Evolutionary conservation across 768 basidiomycete species (phyloP).

Genomic region (Crepidotus variabilis): DNA sequence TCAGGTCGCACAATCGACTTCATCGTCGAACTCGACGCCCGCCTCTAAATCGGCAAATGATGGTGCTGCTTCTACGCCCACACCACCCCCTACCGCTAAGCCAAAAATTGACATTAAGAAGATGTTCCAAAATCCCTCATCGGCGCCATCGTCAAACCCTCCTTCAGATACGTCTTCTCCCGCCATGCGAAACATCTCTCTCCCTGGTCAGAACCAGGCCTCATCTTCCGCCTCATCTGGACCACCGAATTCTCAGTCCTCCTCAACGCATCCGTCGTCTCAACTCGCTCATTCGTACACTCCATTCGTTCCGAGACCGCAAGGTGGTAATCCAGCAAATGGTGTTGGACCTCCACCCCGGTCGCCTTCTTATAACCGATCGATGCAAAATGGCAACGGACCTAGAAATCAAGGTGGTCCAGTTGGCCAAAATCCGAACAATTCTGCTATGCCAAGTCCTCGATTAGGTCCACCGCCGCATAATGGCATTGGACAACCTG

Average conservation of each 20-base stretch:
- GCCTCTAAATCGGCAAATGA: constrained; percentile 27
- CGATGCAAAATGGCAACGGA: constrained; percentile 57
- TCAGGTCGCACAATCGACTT: constrained; percentile 33
- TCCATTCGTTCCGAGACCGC: constrained; percentile 41
- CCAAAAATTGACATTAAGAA: constrained; percentile 55
- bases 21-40: constrained; percentile 28
- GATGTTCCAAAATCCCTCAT: constrained; percentile 56
- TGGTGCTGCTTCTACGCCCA: constrained; percentile 29
- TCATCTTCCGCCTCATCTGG: constrained; percentile 33
- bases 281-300: constrained; percentile 43
- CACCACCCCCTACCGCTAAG: constrained; percentile 31
- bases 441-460: constrained; percentile 58
- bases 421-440: constrained; percentile 34
- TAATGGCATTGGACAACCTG: constrained; percentile 37
- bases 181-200: constrained; percentile 46
- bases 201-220: constrained; percentile 31
- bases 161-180: constrained; percentile 57
- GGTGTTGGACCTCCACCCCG: constrained; percentile 52
- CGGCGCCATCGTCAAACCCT: constrained; percentile 48
- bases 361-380: constrained; percentile 63
- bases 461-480: constrained; percentile 52
- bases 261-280: constrained; percentile 33
- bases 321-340: constrained; percentile 42
- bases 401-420: constrained; percentile 54
- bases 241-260: constrained; percentile 24